A percentile compares a stretch with the other conserved stretches of the same genome.
Evolutionary conservation across 176 grass and related monocot genomes (phyloP).

Genomic region (Carex pumila): DNA sequence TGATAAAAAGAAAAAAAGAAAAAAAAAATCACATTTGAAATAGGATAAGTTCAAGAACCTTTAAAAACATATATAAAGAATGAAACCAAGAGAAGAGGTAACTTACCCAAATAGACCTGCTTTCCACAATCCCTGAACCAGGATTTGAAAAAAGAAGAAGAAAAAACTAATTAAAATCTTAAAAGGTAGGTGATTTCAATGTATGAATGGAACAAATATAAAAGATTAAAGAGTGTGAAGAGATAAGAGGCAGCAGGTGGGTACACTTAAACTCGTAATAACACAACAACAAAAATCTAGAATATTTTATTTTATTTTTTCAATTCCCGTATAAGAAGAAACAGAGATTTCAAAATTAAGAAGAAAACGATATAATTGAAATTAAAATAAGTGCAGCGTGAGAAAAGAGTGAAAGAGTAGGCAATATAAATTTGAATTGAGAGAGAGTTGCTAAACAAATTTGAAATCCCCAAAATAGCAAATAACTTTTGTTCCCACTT

Average conservation of each 20-base stretch:
- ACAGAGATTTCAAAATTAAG: background rate
- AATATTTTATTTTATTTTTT: background rate
- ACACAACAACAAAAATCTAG: background rate
- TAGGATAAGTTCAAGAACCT: background rate
- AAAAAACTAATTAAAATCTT: constrained; percentile 14
- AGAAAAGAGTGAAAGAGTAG: background rate
- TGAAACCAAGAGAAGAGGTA: background rate
- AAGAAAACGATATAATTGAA: background rate
- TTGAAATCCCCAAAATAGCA: too few species aligned
- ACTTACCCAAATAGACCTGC: constrained; percentile 89
- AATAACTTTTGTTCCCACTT: too few species aligned
- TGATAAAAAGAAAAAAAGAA: background rate
- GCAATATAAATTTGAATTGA: too few species aligned
- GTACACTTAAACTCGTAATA: background rate
- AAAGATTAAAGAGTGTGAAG: background rate
- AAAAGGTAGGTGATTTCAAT: background rate
- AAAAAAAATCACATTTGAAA: background rate
- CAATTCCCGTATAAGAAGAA: constrained; percentile 4
- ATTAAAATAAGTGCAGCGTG: background rate
- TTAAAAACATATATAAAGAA: background rate
- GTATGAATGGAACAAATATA: background rate
- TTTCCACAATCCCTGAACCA: constrained; percentile 88
- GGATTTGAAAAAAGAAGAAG: background rate
- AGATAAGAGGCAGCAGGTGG: background rate
- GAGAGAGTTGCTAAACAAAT: too few species aligned